Evolutionary conservation across 2,329 filamentous ascomycete genomes (phyloP), one percentile per base, ranked within the genome.

Genomic region (Fonsecaea pedrosoi): DNA sequence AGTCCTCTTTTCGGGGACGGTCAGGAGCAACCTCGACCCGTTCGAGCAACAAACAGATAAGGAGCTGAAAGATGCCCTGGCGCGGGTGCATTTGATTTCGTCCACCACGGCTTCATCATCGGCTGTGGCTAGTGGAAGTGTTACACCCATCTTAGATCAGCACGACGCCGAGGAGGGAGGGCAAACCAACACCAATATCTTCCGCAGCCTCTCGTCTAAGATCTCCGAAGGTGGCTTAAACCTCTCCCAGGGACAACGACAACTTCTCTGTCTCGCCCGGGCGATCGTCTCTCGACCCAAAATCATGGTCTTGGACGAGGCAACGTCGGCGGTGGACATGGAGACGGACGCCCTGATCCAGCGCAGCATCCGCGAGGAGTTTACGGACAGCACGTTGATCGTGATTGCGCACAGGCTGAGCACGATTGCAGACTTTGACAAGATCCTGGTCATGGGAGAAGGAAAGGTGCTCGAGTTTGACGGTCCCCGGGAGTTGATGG

Each of bases 261-360:
- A 93, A 77, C 87, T 92, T 0, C 84, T 93, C 42, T 92, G 90
- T 73, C 86, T 92, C 3, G 90, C 90, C 0, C 88, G 88, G 59
- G 90, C 88, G 59, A 92, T 92, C 71, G 87, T 92, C 30, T 84
- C 87, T 0, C 84, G 88, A 0, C 90, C 91, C 2, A 90, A 90
- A 74, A 87, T 94, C 72, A 90, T 94, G 86, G 87, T 94, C 1
- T 84, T 94, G 1, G 91, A 94, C 75, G 91, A 94, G 79, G 91
- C 91, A 0, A 94, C 91, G 0, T 89, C 86, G 2, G 90, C 91
- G 0, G 90, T 94, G 2, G 91, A 93, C 76, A 92, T 92, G 88
- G 82, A 84, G 48, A 93, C 91, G 0, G 91, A 94, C 75, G 81
- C 84, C 0, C 83, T 92, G 32, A 93, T 93, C 73, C 90, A 93